A percentile compares a stretch with the other conserved stretches of the same genome.
phyloP scores from a whole-genome alignment of 2,329 filamentous ascomycete genomes.

The Lecanicillium sp. region DNA sequence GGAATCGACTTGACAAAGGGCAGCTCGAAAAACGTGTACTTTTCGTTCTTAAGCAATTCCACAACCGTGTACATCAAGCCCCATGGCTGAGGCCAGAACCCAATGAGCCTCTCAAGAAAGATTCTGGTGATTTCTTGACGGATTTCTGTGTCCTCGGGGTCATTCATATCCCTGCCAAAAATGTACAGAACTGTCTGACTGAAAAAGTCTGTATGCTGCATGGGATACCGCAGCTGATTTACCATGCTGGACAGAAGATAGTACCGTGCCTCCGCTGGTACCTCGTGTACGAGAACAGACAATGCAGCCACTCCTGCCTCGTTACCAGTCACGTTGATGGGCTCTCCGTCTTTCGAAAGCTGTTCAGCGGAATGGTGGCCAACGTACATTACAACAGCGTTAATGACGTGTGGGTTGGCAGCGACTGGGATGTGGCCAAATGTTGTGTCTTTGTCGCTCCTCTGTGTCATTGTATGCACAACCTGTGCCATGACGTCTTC shows the following conservation, averaged over 20 bases:
- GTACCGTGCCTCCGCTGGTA: conserved; percentile 73
- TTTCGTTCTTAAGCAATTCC: conserved; percentile 86
- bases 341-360: conserved; percentile 49
- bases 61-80: conserved; percentile 81
- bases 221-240: conserved; percentile 88
- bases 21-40: conserved; percentile 85
- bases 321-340: conserved; percentile 36
- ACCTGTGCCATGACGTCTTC: conserved; percentile 72
- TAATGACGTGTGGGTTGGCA: conserved; percentile 64
- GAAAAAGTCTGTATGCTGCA: conserved; percentile 87
- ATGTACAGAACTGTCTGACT: conserved; percentile 76
- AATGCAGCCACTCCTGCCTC: conserved; percentile 60
- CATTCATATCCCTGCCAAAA: conserved; percentile 67
- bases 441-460: conserved; percentile 49
- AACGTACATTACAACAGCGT: conserved; percentile 77
- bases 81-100: conserved; percentile 92
- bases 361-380: conserved; percentile 63
- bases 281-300: conserved; percentile 66
- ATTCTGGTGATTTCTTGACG: conserved; percentile 88
- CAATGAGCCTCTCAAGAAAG: conserved; percentile 77
- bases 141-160: conserved; percentile 71
- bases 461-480: conserved; percentile 61
- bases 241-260: conserved; percentile 76
- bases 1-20: conserved; percentile 86
- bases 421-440: conserved; percentile 60